Evolutionary conservation across 2,329 filamentous ascomycete species (phyloP).

Genomic region (Corinectria fuckeliana): DNA sequence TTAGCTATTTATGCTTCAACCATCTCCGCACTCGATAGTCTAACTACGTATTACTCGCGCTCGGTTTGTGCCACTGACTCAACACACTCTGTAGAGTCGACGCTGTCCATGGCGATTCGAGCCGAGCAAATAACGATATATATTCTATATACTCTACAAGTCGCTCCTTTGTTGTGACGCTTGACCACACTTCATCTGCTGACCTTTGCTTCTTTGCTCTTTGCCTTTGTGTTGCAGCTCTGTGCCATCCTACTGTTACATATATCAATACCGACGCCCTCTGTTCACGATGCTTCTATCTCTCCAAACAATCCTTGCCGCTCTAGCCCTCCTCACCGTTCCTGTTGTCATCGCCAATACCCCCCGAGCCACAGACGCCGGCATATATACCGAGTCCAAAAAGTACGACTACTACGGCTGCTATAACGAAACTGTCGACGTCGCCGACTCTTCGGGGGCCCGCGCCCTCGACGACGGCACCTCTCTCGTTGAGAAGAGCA

Average conservation of each 20-base stretch:
- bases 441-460: conserved; percentile 48
- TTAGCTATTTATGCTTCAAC: neutral
- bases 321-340: conserved; percentile 18
- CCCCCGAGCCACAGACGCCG: conserved; percentile 27
- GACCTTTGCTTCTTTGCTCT: neutral
- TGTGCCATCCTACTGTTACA: neutral
- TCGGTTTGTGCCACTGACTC: neutral
- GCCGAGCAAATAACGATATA: neutral
- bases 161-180: neutral
- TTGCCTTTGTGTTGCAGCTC: neutral
- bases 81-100: neutral
- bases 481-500: conserved; percentile 48
- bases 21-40: neutral
- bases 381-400: conserved; percentile 45
- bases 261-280: neutral
- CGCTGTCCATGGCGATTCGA: neutral
- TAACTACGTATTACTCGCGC: no score
- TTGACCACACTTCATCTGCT: neutral
- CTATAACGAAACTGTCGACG: conserved; percentile 62
- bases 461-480: conserved; percentile 55
- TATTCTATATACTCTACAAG: neutral
- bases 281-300: neutral
- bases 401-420: conserved; percentile 62
- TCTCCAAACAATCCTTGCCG: neutral
- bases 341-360: conserved; percentile 21